Evolutionary conservation across 257 asterid species (phyloP).

Genomic region (Solanum pimpinellifolium): DNA sequence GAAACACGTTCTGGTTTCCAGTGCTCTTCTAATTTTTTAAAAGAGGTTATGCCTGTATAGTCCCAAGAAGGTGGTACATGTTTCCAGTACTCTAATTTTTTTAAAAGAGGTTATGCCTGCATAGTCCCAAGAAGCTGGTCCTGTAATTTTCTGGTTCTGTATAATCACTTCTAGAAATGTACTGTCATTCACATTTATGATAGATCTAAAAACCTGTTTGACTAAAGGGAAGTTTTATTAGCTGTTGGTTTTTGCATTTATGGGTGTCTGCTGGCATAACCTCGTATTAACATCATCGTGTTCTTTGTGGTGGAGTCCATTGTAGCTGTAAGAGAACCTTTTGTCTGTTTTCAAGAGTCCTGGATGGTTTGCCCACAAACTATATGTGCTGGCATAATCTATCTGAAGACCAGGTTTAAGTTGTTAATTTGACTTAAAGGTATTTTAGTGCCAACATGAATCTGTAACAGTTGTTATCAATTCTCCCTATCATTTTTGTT

Average conservation of each 20-base stretch:
- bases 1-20: background rate
- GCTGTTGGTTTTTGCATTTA: background rate
- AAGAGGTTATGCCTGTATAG: background rate
- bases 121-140: background rate
- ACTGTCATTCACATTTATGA: background rate
- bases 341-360: background rate
- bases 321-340: background rate
- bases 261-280: background rate
- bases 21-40: background rate
- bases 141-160: background rate
- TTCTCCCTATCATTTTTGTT: background rate
- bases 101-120: background rate
- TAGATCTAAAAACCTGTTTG: background rate
- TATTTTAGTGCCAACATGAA: background rate
- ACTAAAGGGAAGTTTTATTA: background rate
- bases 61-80: background rate
- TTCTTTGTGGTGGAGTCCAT: background rate
- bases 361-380: background rate
- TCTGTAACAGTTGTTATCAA: background rate
- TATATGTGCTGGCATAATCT: background rate
- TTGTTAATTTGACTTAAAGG: background rate
- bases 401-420: background rate
- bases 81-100: background rate
- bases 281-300: background rate
- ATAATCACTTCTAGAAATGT: background rate